Evolutionary conservation across 352 stramenopile species (phyloP).

Genomic region (Phytophthora kernoviae): DNA sequence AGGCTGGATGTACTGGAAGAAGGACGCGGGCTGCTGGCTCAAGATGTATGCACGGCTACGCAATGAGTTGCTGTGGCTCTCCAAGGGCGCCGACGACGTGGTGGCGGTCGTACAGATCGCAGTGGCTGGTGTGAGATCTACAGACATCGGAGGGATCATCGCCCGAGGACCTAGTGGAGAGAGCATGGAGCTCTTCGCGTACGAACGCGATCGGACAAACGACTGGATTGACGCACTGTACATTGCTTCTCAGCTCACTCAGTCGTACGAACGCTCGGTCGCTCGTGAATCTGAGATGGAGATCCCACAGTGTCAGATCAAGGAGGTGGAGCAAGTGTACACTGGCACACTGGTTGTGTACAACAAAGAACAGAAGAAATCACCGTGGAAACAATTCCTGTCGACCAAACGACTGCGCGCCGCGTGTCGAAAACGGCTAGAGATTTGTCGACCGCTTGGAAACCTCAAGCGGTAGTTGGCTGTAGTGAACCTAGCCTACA

Average conservation of each 20-base stretch:
- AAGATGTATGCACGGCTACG: constrained; percentile 77
- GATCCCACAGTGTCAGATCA: constrained; percentile 26
- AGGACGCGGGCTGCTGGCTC: constrained; percentile 64
- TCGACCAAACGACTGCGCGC: constrained; percentile 38
- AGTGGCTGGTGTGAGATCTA: constrained; percentile 52
- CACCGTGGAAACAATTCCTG: constrained; percentile 51
- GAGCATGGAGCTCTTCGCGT: constrained; percentile 78
- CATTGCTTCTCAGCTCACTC: constrained; percentile 60
- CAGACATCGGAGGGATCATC: constrained; percentile 52
- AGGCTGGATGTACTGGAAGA: constrained; percentile 84
- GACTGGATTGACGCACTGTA: constrained; percentile 72
- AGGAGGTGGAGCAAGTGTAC: constrained; percentile 54
- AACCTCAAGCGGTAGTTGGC: constrained; percentile 36
- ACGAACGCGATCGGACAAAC: constrained; percentile 55
- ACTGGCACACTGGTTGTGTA: constrained; percentile 75
- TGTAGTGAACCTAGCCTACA: constrained; percentile 1
- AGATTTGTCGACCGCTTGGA: constrained; percentile 68
- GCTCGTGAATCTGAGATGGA: constrained; percentile 25
- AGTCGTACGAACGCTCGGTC: constrained; percentile 49
- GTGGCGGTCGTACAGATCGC: constrained; percentile 75
- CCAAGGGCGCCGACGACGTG: constrained; percentile 40
- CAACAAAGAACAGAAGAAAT: constrained; percentile 57
- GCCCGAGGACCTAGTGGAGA: constrained; percentile 59
- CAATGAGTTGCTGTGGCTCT: constrained; percentile 74
- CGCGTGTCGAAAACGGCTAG: constrained; percentile 58